Evolutionary conservation across 257 asterid genomes (phyloP).

Genomic region (Galeopsis tetrahit): DNA sequence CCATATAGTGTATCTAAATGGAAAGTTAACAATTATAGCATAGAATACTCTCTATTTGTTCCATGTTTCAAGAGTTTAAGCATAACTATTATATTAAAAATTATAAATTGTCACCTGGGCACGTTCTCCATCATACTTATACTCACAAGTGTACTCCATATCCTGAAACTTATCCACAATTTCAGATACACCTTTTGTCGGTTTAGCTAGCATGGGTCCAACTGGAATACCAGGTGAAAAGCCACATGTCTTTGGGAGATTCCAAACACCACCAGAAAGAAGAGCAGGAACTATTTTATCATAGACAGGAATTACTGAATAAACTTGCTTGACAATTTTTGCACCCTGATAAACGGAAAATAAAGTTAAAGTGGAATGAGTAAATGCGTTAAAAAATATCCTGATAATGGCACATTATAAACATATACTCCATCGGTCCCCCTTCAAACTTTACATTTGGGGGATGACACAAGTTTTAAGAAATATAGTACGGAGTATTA

Average conservation of each 20-base stretch:
- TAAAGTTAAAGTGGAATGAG: conserved; percentile 17
- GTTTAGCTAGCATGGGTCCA: conserved; percentile 98
- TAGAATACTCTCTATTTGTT: not conserved
- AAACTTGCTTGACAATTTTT: conserved; percentile 84
- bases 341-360: conserved; percentile 71
- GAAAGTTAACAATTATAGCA: conserved; percentile 27
- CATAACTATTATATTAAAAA: conserved; percentile 26
- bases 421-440: not conserved
- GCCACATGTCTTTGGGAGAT: conserved; percentile 75
- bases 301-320: conserved; percentile 88
- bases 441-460: too few relatives aligned
- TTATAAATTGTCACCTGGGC: conserved; percentile 72
- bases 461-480: too few relatives aligned
- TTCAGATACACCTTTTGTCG: conserved; percentile 94
- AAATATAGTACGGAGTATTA: too few relatives aligned
- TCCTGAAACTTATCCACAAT: conserved; percentile 92
- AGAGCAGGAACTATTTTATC: conserved; percentile 84
- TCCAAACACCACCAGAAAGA: conserved; percentile 92
- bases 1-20: conserved; percentile 85
- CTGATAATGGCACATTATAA: conserved; percentile 20
- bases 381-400: conserved; percentile 11
- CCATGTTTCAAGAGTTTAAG: conserved; percentile 27
- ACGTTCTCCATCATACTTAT: conserved; percentile 98
- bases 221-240: conserved; percentile 94
- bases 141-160: conserved; percentile 92